phyloP scores from a whole-genome alignment of 2,329 filamentous ascomycete species.

The Mariannaea elegans region DNA sequence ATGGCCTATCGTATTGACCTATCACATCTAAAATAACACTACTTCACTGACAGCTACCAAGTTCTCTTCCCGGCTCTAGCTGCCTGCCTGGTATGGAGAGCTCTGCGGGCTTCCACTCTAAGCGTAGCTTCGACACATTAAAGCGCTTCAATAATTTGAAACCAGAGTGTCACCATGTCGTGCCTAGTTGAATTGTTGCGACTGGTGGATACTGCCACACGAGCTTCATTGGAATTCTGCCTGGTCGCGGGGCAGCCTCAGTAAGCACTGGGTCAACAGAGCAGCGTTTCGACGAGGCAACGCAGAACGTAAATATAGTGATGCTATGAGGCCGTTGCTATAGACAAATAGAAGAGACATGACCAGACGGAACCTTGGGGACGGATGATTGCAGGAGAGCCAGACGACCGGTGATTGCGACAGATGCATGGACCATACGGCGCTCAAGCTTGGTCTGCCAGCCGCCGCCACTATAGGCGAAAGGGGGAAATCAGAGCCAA shows the following conservation, averaged over 20 bases:
- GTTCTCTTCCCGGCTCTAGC: neutral
- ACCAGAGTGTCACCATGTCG: conserved; percentile 15
- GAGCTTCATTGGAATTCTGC: conserved; percentile 13
- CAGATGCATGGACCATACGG: conserved; percentile 10
- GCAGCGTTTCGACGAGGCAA: conserved; percentile 2
- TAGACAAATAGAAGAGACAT: neutral
- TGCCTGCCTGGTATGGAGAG: conserved; percentile 17
- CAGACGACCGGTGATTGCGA: conserved; percentile 2
- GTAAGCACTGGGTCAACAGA: conserved; percentile 10
- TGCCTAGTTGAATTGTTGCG: conserved; percentile 3
- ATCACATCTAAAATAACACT: neutral
- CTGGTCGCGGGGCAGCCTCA: conserved; percentile 22
- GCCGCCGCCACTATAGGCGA: conserved; percentile 2
- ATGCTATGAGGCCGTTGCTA: conserved; percentile 2
- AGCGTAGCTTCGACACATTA: conserved; percentile 7
- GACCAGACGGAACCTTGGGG: conserved; percentile 5
- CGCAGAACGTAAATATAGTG: conserved; percentile 3
- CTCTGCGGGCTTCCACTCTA: conserved; percentile 1
- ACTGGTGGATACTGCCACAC: conserved; percentile 1
- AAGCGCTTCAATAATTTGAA: conserved; percentile 7
- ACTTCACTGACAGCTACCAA: neutral
- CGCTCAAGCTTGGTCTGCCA: conserved; percentile 1
- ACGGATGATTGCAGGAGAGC: neutral
- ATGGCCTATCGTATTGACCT: neutral
- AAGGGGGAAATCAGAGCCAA: conserved; percentile 1